Percentiles rank a stretch among this genome's conserved stretches.
phyloP scores from a whole-genome alignment of 495 filamentous ascomycete genomes.

The Aspergillus steynii region DNA sequence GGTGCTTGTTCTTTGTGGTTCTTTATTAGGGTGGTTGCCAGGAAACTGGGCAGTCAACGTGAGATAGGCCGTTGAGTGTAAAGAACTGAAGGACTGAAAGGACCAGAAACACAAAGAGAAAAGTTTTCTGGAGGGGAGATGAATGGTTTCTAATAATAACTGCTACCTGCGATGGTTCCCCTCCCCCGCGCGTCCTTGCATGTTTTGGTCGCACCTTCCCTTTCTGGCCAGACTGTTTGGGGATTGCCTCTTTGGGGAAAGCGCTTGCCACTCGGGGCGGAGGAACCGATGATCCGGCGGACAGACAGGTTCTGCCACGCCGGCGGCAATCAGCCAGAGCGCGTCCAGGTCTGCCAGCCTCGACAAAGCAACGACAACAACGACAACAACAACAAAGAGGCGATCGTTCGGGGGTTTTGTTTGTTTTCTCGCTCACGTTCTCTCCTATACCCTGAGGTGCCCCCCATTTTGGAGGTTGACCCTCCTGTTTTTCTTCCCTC shows the following conservation, averaged over 20 bases:
- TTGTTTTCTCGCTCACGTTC: background rate
- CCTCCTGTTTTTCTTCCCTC: constrained; percentile 6
- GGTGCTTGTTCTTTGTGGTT: too few relatives aligned
- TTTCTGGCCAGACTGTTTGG: constrained; percentile 27
- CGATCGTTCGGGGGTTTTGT: constrained; percentile 8
- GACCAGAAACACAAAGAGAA: background rate
- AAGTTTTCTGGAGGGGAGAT: background rate
- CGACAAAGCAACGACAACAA: background rate
- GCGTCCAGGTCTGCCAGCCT: constrained; percentile 10
- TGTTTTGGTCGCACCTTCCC: constrained; percentile 27
- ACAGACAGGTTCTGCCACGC: constrained; percentile 12
- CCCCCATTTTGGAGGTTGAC: background rate
- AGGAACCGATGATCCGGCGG: constrained; percentile 16
- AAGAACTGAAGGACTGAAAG: background rate
- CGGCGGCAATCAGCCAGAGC: background rate
- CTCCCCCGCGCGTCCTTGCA: constrained; percentile 17
- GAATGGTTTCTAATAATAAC: background rate
- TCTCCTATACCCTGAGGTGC: background rate
- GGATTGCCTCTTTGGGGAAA: constrained; percentile 23
- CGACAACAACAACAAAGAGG: constrained; percentile 8
- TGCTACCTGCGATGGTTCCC: constrained; percentile 1
- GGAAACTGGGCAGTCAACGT: too few relatives aligned
- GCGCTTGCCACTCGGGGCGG: constrained; percentile 12
- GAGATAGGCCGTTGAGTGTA: too few relatives aligned
- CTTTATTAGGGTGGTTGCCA: too few relatives aligned